Percentiles rank a stretch among this genome's conserved stretches.
phyloP scores from a whole-genome alignment of 768 basidiomycete species.

The Phlegmacium glaucopus region DNA sequence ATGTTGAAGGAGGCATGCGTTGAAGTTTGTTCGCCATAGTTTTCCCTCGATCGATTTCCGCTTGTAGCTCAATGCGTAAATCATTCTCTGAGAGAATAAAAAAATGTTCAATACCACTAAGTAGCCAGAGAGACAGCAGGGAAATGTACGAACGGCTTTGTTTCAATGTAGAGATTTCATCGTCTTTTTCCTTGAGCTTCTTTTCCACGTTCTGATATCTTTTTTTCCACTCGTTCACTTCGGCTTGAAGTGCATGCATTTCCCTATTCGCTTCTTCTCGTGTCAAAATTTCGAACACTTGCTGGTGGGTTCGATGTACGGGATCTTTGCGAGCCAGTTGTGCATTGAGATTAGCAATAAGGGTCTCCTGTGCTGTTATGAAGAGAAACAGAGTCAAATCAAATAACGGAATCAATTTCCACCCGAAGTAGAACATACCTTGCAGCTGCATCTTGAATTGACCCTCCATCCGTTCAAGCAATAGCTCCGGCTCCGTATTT shows the following conservation, averaged over 20 bases:
- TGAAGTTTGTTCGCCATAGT: conserved; percentile 38
- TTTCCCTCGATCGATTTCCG: conserved; percentile 58
- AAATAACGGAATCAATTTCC: conserved; percentile 12
- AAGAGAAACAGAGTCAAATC: conserved; percentile 34
- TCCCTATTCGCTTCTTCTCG: conserved; percentile 74
- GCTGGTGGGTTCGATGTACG: conserved; percentile 45
- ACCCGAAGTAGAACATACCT: conserved; percentile 32
- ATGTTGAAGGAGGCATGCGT: conserved; percentile 39
- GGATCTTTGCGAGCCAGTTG: conserved; percentile 55
- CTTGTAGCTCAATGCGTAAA: conserved; percentile 51
- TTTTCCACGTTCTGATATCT: conserved; percentile 44
- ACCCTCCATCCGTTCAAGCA: conserved; percentile 42
- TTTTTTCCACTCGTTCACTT: conserved; percentile 18
- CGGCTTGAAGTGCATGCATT: conserved; percentile 45
- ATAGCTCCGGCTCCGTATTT: conserved; percentile 62
- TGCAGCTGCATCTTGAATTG: conserved; percentile 50
- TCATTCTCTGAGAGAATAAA: conserved; percentile 40
- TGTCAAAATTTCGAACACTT: conserved; percentile 62
- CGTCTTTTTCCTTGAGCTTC: conserved; percentile 42
- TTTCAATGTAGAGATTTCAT: conserved; percentile 43
- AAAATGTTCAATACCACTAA: not conserved
- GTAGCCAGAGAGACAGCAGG: not conserved
- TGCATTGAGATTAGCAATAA: conserved; percentile 51
- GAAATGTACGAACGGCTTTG: conserved; percentile 39
- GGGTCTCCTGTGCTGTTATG: conserved; percentile 51